Percentiles rank a stretch among this genome's conserved stretches.
phyloP scores from a whole-genome alignment of 768 basidiomycete species.

The Kwoniella mangroviensis region DNA sequence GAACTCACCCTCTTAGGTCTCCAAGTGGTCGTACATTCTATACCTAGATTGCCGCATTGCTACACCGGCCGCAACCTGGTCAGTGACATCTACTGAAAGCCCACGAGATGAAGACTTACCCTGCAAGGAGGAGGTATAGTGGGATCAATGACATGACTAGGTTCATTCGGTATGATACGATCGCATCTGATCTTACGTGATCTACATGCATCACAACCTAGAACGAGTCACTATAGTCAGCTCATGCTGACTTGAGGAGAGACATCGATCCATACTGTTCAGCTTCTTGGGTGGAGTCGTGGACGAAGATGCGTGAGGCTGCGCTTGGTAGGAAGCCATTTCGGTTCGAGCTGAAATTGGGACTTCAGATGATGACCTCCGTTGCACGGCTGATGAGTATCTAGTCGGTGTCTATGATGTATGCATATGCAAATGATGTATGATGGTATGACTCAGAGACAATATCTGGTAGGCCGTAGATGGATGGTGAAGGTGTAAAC shows the following conservation, averaged over 20 bases:
- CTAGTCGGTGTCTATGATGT: no score
- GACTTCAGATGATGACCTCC: no score
- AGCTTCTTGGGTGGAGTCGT: constrained; percentile 6
- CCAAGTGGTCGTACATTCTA: constrained; percentile 34
- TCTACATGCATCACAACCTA: constrained; percentile 47
- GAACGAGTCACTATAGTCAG: background rate
- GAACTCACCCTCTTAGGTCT: constrained; percentile 13
- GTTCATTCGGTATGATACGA: background rate
- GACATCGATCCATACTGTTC: constrained; percentile 1
- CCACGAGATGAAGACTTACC: constrained; percentile 33
- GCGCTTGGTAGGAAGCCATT: background rate
- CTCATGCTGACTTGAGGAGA: background rate
- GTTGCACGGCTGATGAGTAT: no score
- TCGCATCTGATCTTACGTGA: constrained; percentile 34
- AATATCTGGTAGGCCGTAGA: no score
- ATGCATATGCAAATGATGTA: no score
- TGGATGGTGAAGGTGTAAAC: background rate
- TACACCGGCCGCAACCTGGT: background rate
- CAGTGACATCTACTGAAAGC: constrained; percentile 32
- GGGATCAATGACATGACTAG: constrained; percentile 7
- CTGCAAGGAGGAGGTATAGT: constrained; percentile 41
- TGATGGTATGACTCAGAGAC: no score
- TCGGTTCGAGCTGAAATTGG: no score
- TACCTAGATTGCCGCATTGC: constrained; percentile 38
- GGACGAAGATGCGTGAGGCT: constrained; percentile 6